A percentile compares a stretch with the other conserved stretches of the same genome.
These are phyloP conservation scores for Gossypium laxum DNA, from an alignment of 441 rosid species.

Conservation along the genomic window DNA sequence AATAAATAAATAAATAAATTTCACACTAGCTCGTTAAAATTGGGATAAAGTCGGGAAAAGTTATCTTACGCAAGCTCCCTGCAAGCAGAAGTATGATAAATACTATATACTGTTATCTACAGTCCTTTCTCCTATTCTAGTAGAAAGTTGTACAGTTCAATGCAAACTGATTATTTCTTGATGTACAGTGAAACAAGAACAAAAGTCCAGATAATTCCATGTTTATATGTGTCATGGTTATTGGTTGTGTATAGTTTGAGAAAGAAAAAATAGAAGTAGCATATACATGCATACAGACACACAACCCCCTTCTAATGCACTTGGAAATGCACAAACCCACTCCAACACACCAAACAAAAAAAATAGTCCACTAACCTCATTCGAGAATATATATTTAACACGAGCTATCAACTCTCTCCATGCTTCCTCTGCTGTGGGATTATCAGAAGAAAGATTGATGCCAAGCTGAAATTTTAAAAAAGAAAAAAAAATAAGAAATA, in stretches of 20 bases:
- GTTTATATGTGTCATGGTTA: neutral
- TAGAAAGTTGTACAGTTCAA: neutral
- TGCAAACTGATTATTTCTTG: neutral
- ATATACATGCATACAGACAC: neutral
- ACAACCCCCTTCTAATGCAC: neutral
- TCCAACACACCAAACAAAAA: neutral
- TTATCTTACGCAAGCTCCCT: neutral
- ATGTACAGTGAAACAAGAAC: neutral
- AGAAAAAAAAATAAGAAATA: conserved; percentile 8
- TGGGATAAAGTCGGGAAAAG: neutral
- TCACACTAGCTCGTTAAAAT: neutral
- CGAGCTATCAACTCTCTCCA: conserved; percentile 50
- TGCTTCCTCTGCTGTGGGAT: conserved; percentile 51
- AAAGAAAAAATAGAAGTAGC: neutral
- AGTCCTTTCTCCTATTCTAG: neutral
- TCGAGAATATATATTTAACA: conserved; percentile 48
- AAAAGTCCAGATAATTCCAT: neutral
- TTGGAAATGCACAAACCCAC: neutral
- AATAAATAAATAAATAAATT: neutral
- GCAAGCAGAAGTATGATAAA: neutral
- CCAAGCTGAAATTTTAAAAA: conserved; percentile 52
- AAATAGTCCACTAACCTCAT: conserved; percentile 51
- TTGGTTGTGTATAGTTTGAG: neutral
- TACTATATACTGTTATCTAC: neutral
- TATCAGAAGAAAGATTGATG: conserved; percentile 33